phyloP scores from a whole-genome alignment of 352 stramenopile species.

The Blastocystis sp. region DNA sequence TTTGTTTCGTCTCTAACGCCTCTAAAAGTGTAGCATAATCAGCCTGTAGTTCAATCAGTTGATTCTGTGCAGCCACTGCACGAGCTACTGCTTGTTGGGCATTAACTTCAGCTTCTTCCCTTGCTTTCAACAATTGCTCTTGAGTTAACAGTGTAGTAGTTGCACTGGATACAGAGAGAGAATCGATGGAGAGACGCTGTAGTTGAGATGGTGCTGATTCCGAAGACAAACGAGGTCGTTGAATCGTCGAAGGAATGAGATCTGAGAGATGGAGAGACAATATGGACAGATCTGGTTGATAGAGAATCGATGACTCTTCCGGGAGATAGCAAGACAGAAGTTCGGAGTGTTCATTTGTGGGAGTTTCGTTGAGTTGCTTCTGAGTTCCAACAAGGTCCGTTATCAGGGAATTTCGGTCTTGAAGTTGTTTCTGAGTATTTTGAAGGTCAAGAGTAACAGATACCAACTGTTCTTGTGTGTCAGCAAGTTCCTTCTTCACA shows the following conservation, averaged over 20 bases:
- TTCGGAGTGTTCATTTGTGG: not conserved
- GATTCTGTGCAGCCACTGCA: not conserved
- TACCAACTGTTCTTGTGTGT: not conserved
- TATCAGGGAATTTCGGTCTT: too few relatives aligned
- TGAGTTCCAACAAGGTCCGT: too few relatives aligned
- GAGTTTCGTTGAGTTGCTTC: not conserved
- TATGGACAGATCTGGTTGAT: not conserved
- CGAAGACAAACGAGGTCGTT: not conserved
- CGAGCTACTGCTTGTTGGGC: not conserved
- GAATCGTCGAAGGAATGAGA: not conserved
- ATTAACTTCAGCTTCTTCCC: not conserved
- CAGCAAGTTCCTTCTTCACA: not conserved
- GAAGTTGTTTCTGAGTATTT: not conserved
- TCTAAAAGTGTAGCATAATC: not conserved
- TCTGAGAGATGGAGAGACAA: not conserved
- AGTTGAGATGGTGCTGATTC: not conserved
- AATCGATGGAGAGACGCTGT: not conserved
- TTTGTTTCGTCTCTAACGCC: not conserved
- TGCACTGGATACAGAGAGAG: not conserved
- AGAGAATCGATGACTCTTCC: not conserved
- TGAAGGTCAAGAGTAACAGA: not conserved
- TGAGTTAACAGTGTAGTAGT: not conserved
- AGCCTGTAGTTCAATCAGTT: not conserved
- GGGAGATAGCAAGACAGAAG: not conserved
- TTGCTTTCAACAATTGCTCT: not conserved